phyloP scores from a whole-genome alignment of 2,329 filamentous ascomycete genomes.

The Aspergillus aculeatus region DNA sequence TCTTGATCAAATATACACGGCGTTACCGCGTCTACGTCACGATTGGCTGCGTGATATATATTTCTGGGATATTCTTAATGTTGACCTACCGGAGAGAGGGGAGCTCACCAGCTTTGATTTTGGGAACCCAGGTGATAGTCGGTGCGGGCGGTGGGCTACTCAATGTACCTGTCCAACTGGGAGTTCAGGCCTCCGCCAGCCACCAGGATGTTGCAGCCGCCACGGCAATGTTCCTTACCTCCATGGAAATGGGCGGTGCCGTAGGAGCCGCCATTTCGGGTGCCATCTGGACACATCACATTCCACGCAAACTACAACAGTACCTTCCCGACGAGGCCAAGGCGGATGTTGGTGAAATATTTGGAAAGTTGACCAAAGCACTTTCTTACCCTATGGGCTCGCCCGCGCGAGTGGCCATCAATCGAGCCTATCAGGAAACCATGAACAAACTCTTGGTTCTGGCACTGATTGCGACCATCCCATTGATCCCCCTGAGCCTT shows the following conservation, averaged over 20 bases:
- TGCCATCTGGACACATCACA: slow-evolving; percentile 64
- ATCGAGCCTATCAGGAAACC: slow-evolving; percentile 63
- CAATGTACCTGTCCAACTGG: slow-evolving; percentile 60
- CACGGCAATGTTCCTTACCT: slow-evolving; percentile 61
- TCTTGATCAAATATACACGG: slow-evolving; percentile 62
- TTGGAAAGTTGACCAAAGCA: slow-evolving; percentile 54
- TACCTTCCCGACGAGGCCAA: slow-evolving; percentile 51
- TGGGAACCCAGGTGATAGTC: slow-evolving; percentile 62
- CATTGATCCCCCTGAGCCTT: slow-evolving; percentile 57
- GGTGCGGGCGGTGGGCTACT: slow-evolving; percentile 58
- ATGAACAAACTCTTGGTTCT: slow-evolving; percentile 60
- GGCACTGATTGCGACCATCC: slow-evolving; percentile 55
- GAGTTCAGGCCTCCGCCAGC: slow-evolving; percentile 58
- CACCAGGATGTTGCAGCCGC: slow-evolving; percentile 62
- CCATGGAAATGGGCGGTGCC: slow-evolving; percentile 60
- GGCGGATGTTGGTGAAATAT: slow-evolving; percentile 49
- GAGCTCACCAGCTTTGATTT: slow-evolving; percentile 52
- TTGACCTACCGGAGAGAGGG: slow-evolving; percentile 57
- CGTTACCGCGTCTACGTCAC: slow-evolving; percentile 63
- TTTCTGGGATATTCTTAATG: slow-evolving; percentile 58
- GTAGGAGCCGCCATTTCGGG: slow-evolving; percentile 60
- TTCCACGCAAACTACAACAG: slow-evolving; percentile 51
- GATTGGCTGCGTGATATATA: slow-evolving; percentile 56
- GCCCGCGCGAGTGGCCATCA: slow-evolving; percentile 59
- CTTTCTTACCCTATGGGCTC: slow-evolving; percentile 58